A percentile compares a stretch with the other conserved stretches of the same genome.
Conservation (phyloP, 345 rosid genomes). For the Eucalyptus shirleyi region DNA sequence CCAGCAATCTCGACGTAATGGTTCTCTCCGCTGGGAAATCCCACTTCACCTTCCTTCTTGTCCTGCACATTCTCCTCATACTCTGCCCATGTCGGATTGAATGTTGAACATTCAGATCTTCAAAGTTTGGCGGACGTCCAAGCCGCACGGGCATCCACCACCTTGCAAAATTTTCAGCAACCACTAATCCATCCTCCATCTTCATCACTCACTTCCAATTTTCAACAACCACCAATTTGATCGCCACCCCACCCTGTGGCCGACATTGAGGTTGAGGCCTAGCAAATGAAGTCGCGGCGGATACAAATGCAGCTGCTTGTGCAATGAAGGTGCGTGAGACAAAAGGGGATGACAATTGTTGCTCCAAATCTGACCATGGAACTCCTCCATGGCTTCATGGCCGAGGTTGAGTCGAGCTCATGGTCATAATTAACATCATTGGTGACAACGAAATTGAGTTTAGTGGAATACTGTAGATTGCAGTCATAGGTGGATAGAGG, state of each 20-base stretch:
- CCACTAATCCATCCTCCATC: background rate
- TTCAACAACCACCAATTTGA: background rate
- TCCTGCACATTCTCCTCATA: background rate
- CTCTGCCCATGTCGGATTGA: background rate
- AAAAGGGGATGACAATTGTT: background rate
- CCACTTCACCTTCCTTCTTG: background rate
- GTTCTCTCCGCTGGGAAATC: background rate
- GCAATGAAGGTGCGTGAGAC: no score
- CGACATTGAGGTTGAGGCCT: no score
- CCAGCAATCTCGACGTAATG: background rate
- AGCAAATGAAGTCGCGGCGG: rapidly evolving
- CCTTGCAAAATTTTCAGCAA: background rate
- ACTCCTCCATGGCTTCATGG: background rate
- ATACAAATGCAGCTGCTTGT: background rate
- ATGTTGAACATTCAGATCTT: background rate
- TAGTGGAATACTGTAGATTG: rapidly evolving
- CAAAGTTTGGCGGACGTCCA: background rate
- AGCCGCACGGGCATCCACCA: background rate
- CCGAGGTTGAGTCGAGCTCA: background rate
- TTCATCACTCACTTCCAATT: background rate
- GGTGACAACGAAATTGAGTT: no score
- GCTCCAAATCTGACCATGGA: background rate
- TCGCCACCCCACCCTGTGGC: background rate
- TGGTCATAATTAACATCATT: no score
- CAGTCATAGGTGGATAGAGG: rapidly evolving